Conservation (phyloP, 495 filamentous ascomycete species). For the Hypoxylon lenormandii region DNA sequence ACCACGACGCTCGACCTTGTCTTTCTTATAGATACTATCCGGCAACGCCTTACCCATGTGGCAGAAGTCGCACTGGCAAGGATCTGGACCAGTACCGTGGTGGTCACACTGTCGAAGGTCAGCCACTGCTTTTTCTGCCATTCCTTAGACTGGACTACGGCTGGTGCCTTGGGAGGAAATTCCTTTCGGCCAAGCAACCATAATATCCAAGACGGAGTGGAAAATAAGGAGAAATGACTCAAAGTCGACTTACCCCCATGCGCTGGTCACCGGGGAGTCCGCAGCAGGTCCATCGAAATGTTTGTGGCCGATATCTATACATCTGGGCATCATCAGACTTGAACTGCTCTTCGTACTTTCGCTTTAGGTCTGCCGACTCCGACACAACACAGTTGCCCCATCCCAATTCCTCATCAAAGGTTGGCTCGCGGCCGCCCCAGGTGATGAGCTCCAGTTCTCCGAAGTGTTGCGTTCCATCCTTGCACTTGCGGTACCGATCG, state of each 20-base stretch:
- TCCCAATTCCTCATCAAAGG: not conserved
- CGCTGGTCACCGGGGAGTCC: not conserved
- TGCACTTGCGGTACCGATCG: not conserved
- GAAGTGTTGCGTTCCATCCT: slow-evolving; percentile 1
- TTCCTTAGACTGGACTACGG: no score
- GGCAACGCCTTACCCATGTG: slow-evolving; percentile 7
- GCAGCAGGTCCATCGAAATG: slow-evolving; percentile 4
- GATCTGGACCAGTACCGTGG: slow-evolving; percentile 1
- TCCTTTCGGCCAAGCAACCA: no score
- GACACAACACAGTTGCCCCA: not conserved
- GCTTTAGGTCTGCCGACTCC: not conserved
- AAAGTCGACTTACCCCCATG: not conserved
- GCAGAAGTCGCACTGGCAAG: slow-evolving; percentile 12
- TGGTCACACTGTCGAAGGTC: not conserved
- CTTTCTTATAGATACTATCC: not conserved
- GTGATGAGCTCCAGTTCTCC: not conserved
- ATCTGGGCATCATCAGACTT: not conserved
- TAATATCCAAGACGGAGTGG: no score
- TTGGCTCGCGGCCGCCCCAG: not conserved
- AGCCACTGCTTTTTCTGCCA: not conserved
- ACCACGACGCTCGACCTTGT: not conserved
- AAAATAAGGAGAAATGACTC: not conserved
- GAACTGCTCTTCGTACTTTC: slow-evolving; percentile 1
- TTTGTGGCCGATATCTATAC: not conserved
- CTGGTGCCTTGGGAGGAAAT: no score